Evolutionary conservation across 2,329 filamentous ascomycete species (phyloP).

Genomic region (Arthroderma uncinatum): DNA sequence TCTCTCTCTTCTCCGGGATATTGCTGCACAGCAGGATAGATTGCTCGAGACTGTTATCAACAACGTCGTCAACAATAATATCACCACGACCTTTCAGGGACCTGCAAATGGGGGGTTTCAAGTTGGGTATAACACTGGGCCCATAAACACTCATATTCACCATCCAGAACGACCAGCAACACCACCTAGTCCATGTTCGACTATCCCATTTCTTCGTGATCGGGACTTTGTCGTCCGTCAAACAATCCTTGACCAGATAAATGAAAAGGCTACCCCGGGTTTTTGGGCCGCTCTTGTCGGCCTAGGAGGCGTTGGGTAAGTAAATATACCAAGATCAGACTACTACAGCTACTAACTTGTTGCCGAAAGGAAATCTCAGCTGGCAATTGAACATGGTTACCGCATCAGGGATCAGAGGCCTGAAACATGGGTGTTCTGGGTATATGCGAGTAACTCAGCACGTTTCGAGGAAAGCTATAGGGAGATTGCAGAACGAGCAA

Average conservation of each 20-base stretch:
- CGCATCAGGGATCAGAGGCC: not conserved
- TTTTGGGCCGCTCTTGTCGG: conserved; percentile 24
- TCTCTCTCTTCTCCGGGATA: conserved; percentile 10
- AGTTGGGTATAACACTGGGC: conserved; percentile 8
- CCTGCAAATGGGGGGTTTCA: conserved; percentile 8
- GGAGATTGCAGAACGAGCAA: not conserved
- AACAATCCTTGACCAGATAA: not conserved
- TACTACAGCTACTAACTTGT: not conserved
- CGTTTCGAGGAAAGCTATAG: not conserved
- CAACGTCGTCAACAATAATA: conserved; percentile 6
- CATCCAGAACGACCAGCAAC: not conserved
- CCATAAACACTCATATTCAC: no score
- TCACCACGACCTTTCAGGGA: conserved; percentile 6
- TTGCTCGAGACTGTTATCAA: conserved; percentile 6
- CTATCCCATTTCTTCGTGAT: conserved; percentile 20
- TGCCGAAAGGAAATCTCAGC: conserved; percentile 7
- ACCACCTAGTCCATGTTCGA: conserved; percentile 16
- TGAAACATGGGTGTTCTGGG: not conserved
- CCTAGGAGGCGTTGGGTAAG: conserved; percentile 28
- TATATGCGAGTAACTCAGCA: not conserved
- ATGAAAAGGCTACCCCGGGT: not conserved
- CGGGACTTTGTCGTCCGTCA: conserved; percentile 2
- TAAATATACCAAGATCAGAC: not conserved
- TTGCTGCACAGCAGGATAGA: conserved; percentile 8
- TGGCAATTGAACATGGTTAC: not conserved